These are phyloP conservation scores for Dipteronia dyeriana DNA, from an alignment of 345 rosid species.

Conservation along the genomic window DNA sequence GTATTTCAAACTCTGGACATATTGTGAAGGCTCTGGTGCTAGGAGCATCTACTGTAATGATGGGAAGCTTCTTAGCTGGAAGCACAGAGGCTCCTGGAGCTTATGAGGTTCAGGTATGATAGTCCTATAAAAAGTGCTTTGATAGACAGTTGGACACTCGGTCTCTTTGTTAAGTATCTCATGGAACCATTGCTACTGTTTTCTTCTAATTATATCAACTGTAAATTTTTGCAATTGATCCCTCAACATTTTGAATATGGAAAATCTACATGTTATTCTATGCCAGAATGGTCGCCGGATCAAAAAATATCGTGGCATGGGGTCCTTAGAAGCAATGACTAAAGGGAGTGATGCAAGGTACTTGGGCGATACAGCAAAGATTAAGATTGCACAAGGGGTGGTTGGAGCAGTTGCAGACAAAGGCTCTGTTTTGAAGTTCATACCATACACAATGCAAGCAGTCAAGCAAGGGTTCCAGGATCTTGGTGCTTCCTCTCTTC, in stretches of 20 bases:
- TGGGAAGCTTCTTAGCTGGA: conserved; percentile 96
- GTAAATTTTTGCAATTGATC: not conserved
- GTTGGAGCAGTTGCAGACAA: conserved; percentile 95
- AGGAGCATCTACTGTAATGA: conserved; percentile 98
- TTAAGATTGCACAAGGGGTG: conserved; percentile 99
- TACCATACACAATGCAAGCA: conserved; percentile 95
- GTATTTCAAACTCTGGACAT: conserved; percentile 94
- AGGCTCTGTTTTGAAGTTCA: conserved; percentile 80
- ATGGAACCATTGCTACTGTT: not conserved
- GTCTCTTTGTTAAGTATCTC: not conserved
- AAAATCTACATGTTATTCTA: conserved; percentile 6
- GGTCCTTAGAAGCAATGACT: conserved; percentile 96
- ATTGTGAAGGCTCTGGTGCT: conserved; percentile 83
- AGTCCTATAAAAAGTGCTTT: not conserved
- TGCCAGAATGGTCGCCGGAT: conserved; percentile 59
- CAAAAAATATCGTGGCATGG: conserved; percentile 95
- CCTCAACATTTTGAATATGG: not conserved
- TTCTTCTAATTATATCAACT: not conserved
- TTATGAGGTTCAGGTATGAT: conserved; percentile 58
- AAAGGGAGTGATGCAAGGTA: conserved; percentile 95
- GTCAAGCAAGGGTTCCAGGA: conserved; percentile 99
- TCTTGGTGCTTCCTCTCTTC: conserved; percentile 80
- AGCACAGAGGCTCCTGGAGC: conserved; percentile 88
- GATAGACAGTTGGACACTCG: not conserved
- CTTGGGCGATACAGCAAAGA: conserved; percentile 75